Evolutionary conservation across 148 eudicot genomes (phyloP), one percentile per base, ranked within the genome.

Genomic region (Nyssa sinensis): DNA sequence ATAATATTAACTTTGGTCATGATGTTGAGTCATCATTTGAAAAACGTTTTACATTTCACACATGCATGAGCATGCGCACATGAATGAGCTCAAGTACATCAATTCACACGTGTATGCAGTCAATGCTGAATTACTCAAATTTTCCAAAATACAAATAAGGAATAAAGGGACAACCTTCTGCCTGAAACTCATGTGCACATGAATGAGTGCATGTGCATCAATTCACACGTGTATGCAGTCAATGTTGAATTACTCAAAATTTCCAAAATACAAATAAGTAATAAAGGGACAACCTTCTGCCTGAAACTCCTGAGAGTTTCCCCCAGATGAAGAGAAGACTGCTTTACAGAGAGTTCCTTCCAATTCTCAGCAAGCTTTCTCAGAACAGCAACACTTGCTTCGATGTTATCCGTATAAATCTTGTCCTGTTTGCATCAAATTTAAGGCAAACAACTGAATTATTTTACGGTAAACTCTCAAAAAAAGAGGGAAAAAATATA

Each of bases 121-220:
- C 9, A 37, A 55, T 55, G 7, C 21, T n/a, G 59, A 19, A 19
- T 55, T 55, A 5, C 6, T 23, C 16, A 12, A 44, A 55, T 17
- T 19, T 1, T 5, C 23, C 2, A 55, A 55, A 17, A 55, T 37
- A 55, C 24, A 55, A 3, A 55, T 55, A 21, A 17, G 21, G 17
- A 55, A 44, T 44, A 11, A 44, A 30, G 51, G 44, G 74, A 32
- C 51, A 74, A 92, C 97, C 94, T 92, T 84, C n/a, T 66, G 74
- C 71, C 81, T 90, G 71, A 92, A 86, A 80, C 94, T 86, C 74
- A 73, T 88, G 29, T n/a, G n/a, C n/a, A n/a, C n/a, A n/a, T n/a
- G n/a, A n/a, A n/a, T n/a, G n/a, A n/a, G n/a, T n/a, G n/a, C n/a
- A n/a, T n/a, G n/a, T n/a, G 44, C 44, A 37, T 3, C 4, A 37